Percentiles rank a stretch among this genome's conserved stretches.
phyloP scores from a whole-genome alignment of 2,329 filamentous ascomycete species.

The Cladophialophora exuberans region DNA sequence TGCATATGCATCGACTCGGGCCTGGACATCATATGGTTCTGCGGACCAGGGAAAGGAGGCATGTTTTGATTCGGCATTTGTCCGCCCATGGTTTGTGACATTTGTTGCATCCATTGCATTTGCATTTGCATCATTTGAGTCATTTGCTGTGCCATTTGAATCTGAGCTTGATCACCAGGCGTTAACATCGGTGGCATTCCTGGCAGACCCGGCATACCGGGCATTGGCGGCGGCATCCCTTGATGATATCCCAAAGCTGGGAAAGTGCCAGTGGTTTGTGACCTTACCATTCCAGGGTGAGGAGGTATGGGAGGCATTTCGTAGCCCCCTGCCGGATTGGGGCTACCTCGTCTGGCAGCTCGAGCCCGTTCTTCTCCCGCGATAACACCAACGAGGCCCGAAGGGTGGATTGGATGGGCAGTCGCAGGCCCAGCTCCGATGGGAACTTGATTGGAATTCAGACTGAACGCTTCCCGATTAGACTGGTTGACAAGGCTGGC shows the following conservation, averaged over 20 bases:
- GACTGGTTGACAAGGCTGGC: constrained; percentile 73
- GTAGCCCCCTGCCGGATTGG: constrained; percentile 59
- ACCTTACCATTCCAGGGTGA: constrained; percentile 40
- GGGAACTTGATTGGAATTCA: constrained; percentile 53
- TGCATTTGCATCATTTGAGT: constrained; percentile 89
- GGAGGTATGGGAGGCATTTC: constrained; percentile 38
- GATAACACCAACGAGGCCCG: constrained; percentile 85
- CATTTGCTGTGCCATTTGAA: constrained; percentile 84
- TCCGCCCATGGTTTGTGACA: constrained; percentile 65
- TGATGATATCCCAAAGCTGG: constrained; percentile 31
- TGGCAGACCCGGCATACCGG: constrained; percentile 23
- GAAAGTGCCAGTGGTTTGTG: constrained; percentile 42
- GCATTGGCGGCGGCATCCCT: constrained; percentile 20
- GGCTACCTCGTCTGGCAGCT: constrained; percentile 77
- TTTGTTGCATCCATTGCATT: constrained; percentile 85
- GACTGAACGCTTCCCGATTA: constrained; percentile 73
- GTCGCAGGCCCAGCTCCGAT: constrained; percentile 30
- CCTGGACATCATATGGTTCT: constrained; percentile 5
- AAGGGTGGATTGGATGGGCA: constrained; percentile 58
- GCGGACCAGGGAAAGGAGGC: constrained; percentile 19
- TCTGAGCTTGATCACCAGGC: constrained; percentile 71
- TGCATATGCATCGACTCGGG: constrained; percentile 29
- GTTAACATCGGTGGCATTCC: constrained; percentile 47
- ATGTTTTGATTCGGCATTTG: constrained; percentile 29
- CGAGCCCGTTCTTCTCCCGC: constrained; percentile 79